These are phyloP conservation scores for Lichtheimia ramosa DNA, from an alignment of 371 early-diverging fungal species.

Conservation along the genomic window DNA sequence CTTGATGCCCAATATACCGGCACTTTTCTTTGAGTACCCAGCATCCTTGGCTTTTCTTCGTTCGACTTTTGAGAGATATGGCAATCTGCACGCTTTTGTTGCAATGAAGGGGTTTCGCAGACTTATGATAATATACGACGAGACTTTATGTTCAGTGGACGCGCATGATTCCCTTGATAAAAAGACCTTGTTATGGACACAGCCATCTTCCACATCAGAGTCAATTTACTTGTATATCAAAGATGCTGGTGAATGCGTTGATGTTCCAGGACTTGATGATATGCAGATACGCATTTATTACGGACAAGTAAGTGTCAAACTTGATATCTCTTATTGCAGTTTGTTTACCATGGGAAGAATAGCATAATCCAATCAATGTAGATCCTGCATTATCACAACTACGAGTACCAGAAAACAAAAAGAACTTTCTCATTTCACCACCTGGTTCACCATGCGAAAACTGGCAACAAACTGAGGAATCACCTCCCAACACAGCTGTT, in stretches of 20 bases:
- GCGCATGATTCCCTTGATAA: constrained; percentile 33
- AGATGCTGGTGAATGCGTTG: no score
- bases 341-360: neutral
- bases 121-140: constrained; percentile 58
- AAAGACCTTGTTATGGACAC: constrained; percentile 21
- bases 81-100: constrained; percentile 52
- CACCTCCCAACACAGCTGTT: constrained; percentile 67
- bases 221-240: no score
- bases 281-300: constrained; percentile 54
- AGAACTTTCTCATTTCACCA: constrained; percentile 80
- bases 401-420: constrained; percentile 68
- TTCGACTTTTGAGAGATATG: constrained; percentile 44
- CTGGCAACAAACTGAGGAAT: constrained; percentile 75
- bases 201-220: no score
- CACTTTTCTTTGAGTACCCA: constrained; percentile 41
- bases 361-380: constrained; percentile 54
- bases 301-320: constrained; percentile 50
- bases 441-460: constrained; percentile 82
- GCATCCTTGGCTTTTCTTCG: constrained; percentile 39
- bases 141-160: constrained; percentile 31
- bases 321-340: no score
- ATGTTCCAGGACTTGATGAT: no score
- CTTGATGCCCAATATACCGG: constrained; percentile 54
- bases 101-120: constrained; percentile 64
- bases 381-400: constrained; percentile 49